Evolutionary conservation across 2,329 filamentous ascomycete species (phyloP).

Genomic region (Dissoconium aciculare): DNA sequence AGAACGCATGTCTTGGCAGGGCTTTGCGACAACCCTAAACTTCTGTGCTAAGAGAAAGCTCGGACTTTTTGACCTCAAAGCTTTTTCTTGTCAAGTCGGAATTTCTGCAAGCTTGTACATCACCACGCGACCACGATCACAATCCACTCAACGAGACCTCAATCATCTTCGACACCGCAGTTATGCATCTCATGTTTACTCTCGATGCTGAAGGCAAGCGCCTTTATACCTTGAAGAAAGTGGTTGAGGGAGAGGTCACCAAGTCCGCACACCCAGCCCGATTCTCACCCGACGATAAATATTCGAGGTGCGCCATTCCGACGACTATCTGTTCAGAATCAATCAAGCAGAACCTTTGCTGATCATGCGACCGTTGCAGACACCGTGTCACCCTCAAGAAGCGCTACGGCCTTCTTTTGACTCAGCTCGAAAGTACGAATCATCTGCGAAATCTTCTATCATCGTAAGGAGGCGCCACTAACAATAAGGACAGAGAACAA

Average conservation of each 20-base stretch:
- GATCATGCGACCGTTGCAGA: too few species aligned
- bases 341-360: too few species aligned
- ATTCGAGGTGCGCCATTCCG: conserved; percentile 59
- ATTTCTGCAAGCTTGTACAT: not conserved
- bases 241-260: conserved; percentile 65
- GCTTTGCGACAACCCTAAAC: too few species aligned
- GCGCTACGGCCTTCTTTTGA: conserved; percentile 75
- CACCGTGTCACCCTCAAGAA: conserved; percentile 92
- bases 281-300: conserved; percentile 98
- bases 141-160: too few species aligned
- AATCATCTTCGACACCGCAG: conserved; percentile 11
- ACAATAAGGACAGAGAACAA: conserved; percentile 25
- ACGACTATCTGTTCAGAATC: too few species aligned
- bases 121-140: not conserved
- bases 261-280: conserved; percentile 92
- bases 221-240: conserved; percentile 89
- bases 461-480: not conserved
- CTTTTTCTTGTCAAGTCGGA: conserved; percentile 1
- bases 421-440: conserved; percentile 46
- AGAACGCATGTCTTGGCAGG: not conserved
- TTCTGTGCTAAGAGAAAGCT: too few species aligned
- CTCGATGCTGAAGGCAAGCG: conserved; percentile 70
- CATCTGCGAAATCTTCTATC: not conserved
- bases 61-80: conserved; percentile 1
- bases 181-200: conserved; percentile 73